Conservation (phyloP, 805 yeast genomes). For the Candida vaughaniae region DNA sequence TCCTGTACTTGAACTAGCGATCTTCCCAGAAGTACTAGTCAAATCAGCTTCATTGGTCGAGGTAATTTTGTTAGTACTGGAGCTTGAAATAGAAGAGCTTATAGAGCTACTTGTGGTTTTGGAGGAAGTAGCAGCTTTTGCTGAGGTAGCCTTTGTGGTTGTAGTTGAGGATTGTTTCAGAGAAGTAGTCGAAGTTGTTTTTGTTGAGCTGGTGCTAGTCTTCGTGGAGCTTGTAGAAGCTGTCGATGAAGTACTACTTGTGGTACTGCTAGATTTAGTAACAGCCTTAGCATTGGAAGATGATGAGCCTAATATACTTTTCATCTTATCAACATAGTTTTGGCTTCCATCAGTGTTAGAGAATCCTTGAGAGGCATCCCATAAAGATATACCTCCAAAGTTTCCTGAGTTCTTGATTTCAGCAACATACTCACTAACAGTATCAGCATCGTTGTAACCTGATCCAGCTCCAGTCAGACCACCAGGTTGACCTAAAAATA, state of each 20-base stretch:
- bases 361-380: slow-evolving; percentile 74
- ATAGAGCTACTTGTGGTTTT: background rate
- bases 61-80: background rate
- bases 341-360: slow-evolving; percentile 20
- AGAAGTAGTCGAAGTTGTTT: background rate
- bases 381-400: slow-evolving; percentile 74
- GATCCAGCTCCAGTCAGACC: slow-evolving; percentile 28
- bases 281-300: background rate
- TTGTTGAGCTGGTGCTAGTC: background rate
- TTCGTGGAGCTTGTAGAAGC: background rate
- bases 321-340: slow-evolving; percentile 36
- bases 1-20: background rate
- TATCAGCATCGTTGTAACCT: slow-evolving; percentile 27
- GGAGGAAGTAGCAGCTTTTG: background rate
- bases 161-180: background rate
- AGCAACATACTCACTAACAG: slow-evolving; percentile 19
- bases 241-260: slow-evolving; percentile 3
- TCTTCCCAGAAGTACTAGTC: slow-evolving; percentile 1
- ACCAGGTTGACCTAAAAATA: slow-evolving; percentile 39
- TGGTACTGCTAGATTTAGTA: slow-evolving; percentile 3
- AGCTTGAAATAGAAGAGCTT: background rate
- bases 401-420: slow-evolving; percentile 18
- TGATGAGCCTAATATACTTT: slow-evolving; percentile 29
- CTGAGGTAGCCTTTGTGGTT: background rate
- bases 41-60: slow-evolving; percentile 1